phyloP scores from a whole-genome alignment of 345 rosid species.

The Salix caprea region DNA sequence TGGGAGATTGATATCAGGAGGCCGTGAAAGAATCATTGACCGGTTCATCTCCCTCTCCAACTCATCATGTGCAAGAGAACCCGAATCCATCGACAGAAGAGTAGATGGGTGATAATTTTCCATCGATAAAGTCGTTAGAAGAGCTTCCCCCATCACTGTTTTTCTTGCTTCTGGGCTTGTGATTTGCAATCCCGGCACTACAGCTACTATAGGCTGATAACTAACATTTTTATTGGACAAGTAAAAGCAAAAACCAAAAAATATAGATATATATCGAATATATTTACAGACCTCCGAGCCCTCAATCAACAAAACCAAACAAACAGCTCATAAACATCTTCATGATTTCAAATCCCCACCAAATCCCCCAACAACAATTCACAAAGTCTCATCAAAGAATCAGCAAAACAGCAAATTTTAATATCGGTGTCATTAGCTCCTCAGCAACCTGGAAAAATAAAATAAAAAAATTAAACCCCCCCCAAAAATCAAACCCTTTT shows the following conservation, averaged over 20 bases:
- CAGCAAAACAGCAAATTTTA: slow-evolving; percentile 9
- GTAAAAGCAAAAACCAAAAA: background rate
- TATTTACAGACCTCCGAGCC: slow-evolving; percentile 4
- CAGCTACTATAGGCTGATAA: background rate
- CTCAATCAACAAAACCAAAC: slow-evolving; percentile 66
- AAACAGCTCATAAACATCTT: slow-evolving; percentile 51
- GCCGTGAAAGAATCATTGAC: slow-evolving; percentile 65
- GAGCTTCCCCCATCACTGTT: slow-evolving; percentile 52
- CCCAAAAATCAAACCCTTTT: background rate
- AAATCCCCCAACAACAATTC: slow-evolving; percentile 17
- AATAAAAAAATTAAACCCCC: background rate
- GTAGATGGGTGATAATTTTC: slow-evolving; percentile 96
- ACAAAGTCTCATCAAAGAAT: slow-evolving; percentile 22
- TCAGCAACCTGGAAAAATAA: slow-evolving; percentile 27
- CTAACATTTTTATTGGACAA: slow-evolving; percentile 7
- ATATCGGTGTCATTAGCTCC: slow-evolving; percentile 17
- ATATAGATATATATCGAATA: background rate
- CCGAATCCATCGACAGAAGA: slow-evolving; percentile 89
- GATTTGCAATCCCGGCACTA: slow-evolving; percentile 5
- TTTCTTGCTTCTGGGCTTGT: background rate
- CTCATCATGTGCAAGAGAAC: slow-evolving; percentile 86
- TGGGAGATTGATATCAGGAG: slow-evolving; percentile 93
- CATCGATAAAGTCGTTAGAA: slow-evolving; percentile 57
- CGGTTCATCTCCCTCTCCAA: slow-evolving; percentile 86
- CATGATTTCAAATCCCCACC: slow-evolving; percentile 34